Evolutionary conservation across 106 monocot species (phyloP), one percentile per base, ranked within the genome.

Genomic region (Apostasia ramifera): DNA sequence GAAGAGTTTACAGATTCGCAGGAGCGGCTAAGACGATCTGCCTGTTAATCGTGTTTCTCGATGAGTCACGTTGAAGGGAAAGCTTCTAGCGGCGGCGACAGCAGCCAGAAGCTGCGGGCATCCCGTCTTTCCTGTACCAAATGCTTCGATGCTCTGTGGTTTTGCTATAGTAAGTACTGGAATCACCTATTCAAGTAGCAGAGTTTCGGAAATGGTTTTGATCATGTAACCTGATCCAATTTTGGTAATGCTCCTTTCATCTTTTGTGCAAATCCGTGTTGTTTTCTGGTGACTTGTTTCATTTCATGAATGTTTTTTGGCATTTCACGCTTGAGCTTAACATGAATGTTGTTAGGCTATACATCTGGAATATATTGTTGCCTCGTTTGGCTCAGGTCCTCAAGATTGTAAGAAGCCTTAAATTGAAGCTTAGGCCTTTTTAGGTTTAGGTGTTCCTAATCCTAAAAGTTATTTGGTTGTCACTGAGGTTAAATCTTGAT

Each of bases 101-200:
- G 65, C 14, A 48, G 15, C 48, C 66, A 47, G 40, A 71, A 55
- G 1, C 56, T 15, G 26, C 53, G 37, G 2, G 47, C 14, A 40
- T 43, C 12, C 2, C 55, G 48, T 47, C 68, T 68, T 44, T 75
- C 75, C 51, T 75, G 75, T 48, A 75, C 75, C 41, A 68, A 75
- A 51, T 68, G 67, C 75, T 75, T 75, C 38, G 75, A 75, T 44
- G 75, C 75, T 11, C 45, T 75, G 40, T 75, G 75, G 75, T 75
- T 75, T 68, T 75, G 75, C 60, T 75, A 75, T 61, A 68, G 67
- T 68, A 54, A 68, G 67, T 74, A 58, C 49, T 51, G 40, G 45
- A 14, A 15, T n/a, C 64, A 47, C 47, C 26, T 12, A 15, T 3
- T 64, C 6, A 8, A 8, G 8, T 59, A 40, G 6, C 0, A 10